Evolutionary conservation across 2,329 filamentous ascomycete genomes (phyloP).

Genomic region (Juglanconis juglandina): DNA sequence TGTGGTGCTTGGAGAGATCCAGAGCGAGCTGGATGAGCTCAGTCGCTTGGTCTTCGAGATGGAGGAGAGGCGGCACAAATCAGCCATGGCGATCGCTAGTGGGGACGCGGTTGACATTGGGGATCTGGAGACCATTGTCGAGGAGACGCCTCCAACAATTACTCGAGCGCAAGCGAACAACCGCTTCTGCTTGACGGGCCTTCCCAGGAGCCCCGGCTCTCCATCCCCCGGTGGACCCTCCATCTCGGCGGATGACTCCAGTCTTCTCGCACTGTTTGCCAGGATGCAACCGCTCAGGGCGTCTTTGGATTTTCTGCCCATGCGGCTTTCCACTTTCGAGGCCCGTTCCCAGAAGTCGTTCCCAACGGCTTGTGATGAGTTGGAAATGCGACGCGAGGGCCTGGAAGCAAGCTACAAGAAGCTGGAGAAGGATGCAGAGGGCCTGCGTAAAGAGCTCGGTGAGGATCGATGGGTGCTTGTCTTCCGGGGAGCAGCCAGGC

Average conservation of each 20-base stretch:
- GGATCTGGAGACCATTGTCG: conserved; percentile 88
- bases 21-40: conserved; percentile 66
- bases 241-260: conserved; percentile 75
- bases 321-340: conserved; percentile 86
- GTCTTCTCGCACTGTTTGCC: conserved; percentile 83
- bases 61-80: conserved; percentile 90
- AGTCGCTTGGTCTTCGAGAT: conserved; percentile 86
- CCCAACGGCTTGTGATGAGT: conserved; percentile 84
- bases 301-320: conserved; percentile 91
- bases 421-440: conserved; percentile 86
- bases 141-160: conserved; percentile 67
- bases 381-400: conserved; percentile 69
- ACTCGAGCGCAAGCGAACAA: conserved; percentile 54
- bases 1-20: conserved; percentile 87
- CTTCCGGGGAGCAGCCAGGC: conserved; percentile 85
- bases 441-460: conserved; percentile 81
- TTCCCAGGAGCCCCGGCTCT: conserved; percentile 62
- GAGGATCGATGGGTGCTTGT: conserved; percentile 96
- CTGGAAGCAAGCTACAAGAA: conserved; percentile 85
- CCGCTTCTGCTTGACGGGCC: conserved; percentile 65
- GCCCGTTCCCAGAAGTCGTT: conserved; percentile 73
- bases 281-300: conserved; percentile 92
- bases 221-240: conserved; percentile 56
- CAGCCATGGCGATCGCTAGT: conserved; percentile 58
- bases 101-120: conserved; percentile 74